Evolutionary conservation across 2,329 filamentous ascomycete species (phyloP).

Genomic region (Dothistroma septosporum): DNA sequence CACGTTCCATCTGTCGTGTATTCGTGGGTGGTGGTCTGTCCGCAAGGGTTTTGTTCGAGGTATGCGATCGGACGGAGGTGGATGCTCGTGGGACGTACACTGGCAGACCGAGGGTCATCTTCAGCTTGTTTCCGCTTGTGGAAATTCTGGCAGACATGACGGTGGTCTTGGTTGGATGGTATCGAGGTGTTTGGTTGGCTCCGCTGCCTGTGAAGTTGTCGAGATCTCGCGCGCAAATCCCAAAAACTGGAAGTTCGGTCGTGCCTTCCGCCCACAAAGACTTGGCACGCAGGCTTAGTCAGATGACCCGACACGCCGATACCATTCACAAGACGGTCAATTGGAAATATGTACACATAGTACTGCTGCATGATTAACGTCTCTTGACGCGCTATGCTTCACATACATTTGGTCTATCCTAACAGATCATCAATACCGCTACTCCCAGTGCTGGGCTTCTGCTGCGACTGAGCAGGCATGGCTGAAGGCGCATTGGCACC

Average conservation of each 20-base stretch:
- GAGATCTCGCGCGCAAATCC: neutral
- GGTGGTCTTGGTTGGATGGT: conserved; percentile 14
- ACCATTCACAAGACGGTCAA: neutral
- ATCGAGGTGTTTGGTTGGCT: conserved; percentile 14
- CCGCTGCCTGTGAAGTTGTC: conserved; percentile 16
- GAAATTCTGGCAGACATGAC: conserved; percentile 32
- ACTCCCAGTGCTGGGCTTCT: conserved; percentile 31
- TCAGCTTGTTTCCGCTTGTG: conserved; percentile 86
- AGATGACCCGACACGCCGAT: neutral
- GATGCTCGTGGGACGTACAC: conserved; percentile 65
- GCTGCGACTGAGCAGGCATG: conserved; percentile 13
- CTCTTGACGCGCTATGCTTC: conserved; percentile 7
- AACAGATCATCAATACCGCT: conserved; percentile 43
- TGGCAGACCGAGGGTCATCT: conserved; percentile 99
- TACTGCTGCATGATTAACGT: neutral
- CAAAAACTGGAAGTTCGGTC: neutral
- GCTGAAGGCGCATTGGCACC: conserved; percentile 57
- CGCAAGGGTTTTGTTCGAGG: conserved; percentile 5
- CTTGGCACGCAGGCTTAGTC: conserved; percentile 1
- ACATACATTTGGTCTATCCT: conserved; percentile 32
- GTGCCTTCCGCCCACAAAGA: neutral
- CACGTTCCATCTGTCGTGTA: conserved; percentile 1
- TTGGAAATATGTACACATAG: neutral
- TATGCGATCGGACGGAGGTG: neutral
- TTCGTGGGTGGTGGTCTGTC: conserved; percentile 1